phyloP scores from a whole-genome alignment of 2,329 filamentous ascomycete species.

The Xylaria sp. region DNA sequence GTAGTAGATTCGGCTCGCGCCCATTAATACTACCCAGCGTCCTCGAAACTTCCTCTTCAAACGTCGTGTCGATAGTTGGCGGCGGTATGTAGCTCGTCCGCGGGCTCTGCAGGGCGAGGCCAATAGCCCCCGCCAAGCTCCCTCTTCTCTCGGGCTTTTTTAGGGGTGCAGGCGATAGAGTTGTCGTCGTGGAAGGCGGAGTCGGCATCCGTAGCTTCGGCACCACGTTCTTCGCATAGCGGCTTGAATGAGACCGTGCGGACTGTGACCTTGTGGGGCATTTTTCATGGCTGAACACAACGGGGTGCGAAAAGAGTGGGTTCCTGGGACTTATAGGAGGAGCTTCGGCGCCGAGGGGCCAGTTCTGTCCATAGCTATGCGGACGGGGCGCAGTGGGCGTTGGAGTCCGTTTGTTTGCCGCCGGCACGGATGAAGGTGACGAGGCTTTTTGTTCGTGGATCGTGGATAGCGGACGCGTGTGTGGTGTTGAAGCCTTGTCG shows the following conservation, averaged over 20 bases:
- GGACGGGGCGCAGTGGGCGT: constrained; percentile 12
- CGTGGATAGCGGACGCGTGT: constrained; percentile 29
- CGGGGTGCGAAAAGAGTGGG: constrained; percentile 36
- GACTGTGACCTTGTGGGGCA: constrained; percentile 15
- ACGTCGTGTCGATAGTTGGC: constrained; percentile 36
- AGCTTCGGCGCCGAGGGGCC: constrained; percentile 33
- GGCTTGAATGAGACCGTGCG: background rate
- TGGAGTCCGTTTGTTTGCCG: constrained; percentile 25
- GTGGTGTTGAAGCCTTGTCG: constrained; percentile 2
- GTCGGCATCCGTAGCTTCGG: constrained; percentile 21
- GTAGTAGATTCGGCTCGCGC: background rate
- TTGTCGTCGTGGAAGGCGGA: constrained; percentile 19
- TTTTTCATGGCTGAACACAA: constrained; percentile 31
- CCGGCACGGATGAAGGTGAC: background rate
- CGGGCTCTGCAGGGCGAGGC: constrained; percentile 30
- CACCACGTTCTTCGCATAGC: background rate
- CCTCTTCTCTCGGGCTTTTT: background rate
- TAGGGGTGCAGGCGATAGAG: constrained; percentile 11
- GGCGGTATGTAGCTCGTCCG: constrained; percentile 34
- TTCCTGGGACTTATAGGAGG: constrained; percentile 23
- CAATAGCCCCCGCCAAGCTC: constrained; percentile 17
- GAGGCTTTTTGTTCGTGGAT: constrained; percentile 32
- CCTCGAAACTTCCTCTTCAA: constrained; percentile 23
- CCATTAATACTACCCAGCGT: background rate
- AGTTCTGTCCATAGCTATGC: constrained; percentile 34